These are phyloP conservation scores for Phalaenopsis equestris DNA, from an alignment of 106 monocot species.

Conservation along the genomic window DNA sequence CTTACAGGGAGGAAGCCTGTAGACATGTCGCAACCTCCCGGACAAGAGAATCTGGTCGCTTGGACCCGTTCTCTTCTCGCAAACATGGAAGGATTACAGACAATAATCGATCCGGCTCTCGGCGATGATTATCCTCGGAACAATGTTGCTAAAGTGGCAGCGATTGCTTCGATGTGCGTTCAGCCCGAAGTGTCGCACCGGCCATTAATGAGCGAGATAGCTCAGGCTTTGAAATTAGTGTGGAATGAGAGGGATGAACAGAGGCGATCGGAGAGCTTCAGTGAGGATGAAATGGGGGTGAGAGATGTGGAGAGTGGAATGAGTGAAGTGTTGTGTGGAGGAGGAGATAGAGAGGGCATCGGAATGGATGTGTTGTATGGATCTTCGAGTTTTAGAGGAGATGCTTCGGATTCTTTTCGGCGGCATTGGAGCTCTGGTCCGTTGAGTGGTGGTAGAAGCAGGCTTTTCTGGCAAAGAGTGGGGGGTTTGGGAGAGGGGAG, in stretches of 20 bases:
- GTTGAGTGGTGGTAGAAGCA: conserved; percentile 10
- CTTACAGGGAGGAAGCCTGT: conserved; percentile 50
- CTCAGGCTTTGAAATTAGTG: conserved; percentile 49
- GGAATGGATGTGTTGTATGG: conserved; percentile 10
- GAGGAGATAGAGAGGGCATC: conserved; percentile 3
- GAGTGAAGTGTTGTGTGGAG: conserved; percentile 16
- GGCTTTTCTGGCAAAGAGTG: conserved; percentile 11
- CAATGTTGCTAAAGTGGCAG: conserved; percentile 43
- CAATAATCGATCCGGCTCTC: conserved; percentile 32
- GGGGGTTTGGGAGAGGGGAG: conserved; percentile 28
- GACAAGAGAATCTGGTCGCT: conserved; percentile 51
- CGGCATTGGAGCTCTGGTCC: conserved; percentile 44
- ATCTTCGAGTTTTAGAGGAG: conserved; percentile 25
- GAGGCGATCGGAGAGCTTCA: conserved; percentile 6
- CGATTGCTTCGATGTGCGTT: conserved; percentile 56
- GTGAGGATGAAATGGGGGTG: conserved; percentile 9
- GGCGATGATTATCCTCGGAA: conserved; percentile 14
- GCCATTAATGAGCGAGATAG: conserved; percentile 58
- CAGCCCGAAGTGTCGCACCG: conserved; percentile 55
- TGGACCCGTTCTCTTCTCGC: conserved; percentile 45
- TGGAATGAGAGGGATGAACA: conserved; percentile 23
- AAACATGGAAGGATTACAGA: conserved; percentile 29
- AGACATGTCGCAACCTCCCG: conserved; percentile 36
- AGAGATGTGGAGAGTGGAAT: conserved; percentile 5
- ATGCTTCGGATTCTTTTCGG: conserved; percentile 21